A percentile compares a stretch with the other conserved stretches of the same genome.
Evolutionary conservation across 2,329 filamentous ascomycete species (phyloP).

Genomic region (Ustulina deusta): DNA sequence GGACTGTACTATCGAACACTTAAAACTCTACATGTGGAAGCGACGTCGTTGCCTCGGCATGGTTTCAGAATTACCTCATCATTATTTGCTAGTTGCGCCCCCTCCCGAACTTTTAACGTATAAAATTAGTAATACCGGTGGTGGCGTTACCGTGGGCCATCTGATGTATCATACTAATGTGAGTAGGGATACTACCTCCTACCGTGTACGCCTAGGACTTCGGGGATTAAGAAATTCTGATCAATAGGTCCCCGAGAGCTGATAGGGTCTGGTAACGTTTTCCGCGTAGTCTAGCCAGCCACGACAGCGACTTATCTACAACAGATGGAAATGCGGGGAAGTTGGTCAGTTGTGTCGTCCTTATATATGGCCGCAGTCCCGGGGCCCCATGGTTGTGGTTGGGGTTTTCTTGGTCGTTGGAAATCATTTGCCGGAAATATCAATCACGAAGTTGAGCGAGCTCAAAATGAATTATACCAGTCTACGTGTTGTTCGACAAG

Average conservation of each 20-base stretch:
- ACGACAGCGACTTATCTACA: neutral
- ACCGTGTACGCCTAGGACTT: too few relatives aligned
- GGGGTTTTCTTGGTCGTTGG: neutral
- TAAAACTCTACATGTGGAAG: neutral
- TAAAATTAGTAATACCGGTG: neutral
- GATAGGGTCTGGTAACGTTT: neutral
- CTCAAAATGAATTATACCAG: slow-evolving; percentile 9
- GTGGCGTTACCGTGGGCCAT: too few relatives aligned
- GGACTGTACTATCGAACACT: neutral
- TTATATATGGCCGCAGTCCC: neutral
- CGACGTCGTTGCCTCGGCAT: neutral
- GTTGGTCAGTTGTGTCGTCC: neutral
- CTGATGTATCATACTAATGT: too few relatives aligned
- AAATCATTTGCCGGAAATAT: neutral
- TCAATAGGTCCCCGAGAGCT: neutral
- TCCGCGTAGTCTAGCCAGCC: neutral
- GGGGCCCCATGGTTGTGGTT: neutral
- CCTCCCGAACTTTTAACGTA: neutral
- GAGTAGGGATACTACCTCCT: too few relatives aligned
- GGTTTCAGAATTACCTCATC: neutral
- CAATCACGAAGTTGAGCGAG: neutral
- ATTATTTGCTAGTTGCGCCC: neutral
- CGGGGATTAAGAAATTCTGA: too few relatives aligned
- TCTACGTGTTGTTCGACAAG: slow-evolving; percentile 12
- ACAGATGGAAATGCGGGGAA: neutral